phyloP scores from a whole-genome alignment of 257 asterid species.

The Solanum tarapatanum region DNA sequence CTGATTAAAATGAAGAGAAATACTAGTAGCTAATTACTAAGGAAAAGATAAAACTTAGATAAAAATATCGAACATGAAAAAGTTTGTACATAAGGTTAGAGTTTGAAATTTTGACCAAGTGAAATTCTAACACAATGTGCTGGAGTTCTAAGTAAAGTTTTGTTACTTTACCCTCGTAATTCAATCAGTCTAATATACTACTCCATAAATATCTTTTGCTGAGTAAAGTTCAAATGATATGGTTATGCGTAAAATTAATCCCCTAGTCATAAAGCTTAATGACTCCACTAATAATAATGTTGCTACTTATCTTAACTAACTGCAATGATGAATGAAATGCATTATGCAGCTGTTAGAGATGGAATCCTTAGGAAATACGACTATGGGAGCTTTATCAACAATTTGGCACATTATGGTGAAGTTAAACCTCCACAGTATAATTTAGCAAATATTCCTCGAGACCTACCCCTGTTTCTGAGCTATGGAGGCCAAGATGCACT shows the following conservation, averaged over 20 bases:
- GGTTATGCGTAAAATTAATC: background rate
- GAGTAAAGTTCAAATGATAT: background rate
- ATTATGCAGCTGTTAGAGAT: constrained; percentile 48
- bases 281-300: background rate
- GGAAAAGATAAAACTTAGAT: background rate
- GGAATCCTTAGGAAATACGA: constrained; percentile 56
- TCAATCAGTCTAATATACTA: background rate
- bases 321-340: background rate
- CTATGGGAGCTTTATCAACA: constrained; percentile 38
- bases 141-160: background rate
- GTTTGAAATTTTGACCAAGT: background rate
- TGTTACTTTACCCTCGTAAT: too few relatives aligned
- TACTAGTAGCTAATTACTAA: background rate
- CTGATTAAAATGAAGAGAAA: background rate
- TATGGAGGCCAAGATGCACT: constrained; percentile 79
- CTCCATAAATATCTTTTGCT: background rate
- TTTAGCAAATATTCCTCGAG: constrained; percentile 46
- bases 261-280: background rate
- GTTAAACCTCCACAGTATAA: constrained; percentile 49
- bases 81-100: background rate
- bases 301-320: background rate
- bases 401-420: constrained; percentile 54
- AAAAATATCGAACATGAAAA: background rate
- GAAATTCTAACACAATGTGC: background rate
- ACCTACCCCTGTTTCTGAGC: constrained; percentile 68